These are phyloP conservation scores for Cytospora leucostoma DNA, from an alignment of 2,329 filamentous ascomycete species.

Conservation along the genomic window DNA sequence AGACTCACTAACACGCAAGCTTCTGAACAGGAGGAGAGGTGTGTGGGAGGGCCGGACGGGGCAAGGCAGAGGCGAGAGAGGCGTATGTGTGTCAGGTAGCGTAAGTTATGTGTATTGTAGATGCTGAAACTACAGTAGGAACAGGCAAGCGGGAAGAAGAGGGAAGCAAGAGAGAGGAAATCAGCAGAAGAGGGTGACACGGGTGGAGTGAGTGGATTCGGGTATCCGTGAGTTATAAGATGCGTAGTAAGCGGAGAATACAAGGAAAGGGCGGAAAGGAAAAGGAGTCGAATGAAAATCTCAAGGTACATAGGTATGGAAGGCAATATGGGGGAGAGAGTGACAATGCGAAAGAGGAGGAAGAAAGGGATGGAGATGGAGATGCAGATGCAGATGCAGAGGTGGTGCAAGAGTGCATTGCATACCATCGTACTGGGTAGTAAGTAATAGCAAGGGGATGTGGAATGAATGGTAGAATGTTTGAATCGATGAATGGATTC, in stretches of 20 bases:
- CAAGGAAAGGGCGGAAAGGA: conserved; percentile 24
- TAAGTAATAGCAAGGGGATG: conserved; percentile 24
- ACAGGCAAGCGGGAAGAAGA: conserved; percentile 15
- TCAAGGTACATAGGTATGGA: conserved; percentile 10
- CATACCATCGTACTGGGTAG: conserved; percentile 3
- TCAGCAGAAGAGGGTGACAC: conserved; percentile 25
- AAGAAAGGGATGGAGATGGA: conserved; percentile 25
- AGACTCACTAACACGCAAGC: conserved; percentile 19
- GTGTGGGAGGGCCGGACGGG: conserved; percentile 13
- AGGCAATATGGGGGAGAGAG: conserved; percentile 21
- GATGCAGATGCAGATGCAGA: conserved; percentile 11
- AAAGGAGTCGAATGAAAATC: conserved; percentile 22
- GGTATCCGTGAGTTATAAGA: conserved; percentile 25
- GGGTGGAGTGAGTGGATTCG: conserved; percentile 24
- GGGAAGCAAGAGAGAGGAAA: conserved; percentile 22
- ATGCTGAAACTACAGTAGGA: conserved; percentile 23
- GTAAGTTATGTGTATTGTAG: conserved; percentile 16
- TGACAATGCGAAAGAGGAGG: conserved; percentile 25
- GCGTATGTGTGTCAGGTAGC: conserved; percentile 16
- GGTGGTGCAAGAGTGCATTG: not conserved
- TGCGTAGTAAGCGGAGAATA: conserved; percentile 16
- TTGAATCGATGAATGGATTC: not conserved
- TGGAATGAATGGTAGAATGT: conserved; percentile 19
- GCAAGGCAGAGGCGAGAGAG: conserved; percentile 10
- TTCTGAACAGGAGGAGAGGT: conserved; percentile 19